Base-by-base conservation (phyloP, 2,329 filamentous ascomycete genomes). In the Kalmusia sp. region DNA sequence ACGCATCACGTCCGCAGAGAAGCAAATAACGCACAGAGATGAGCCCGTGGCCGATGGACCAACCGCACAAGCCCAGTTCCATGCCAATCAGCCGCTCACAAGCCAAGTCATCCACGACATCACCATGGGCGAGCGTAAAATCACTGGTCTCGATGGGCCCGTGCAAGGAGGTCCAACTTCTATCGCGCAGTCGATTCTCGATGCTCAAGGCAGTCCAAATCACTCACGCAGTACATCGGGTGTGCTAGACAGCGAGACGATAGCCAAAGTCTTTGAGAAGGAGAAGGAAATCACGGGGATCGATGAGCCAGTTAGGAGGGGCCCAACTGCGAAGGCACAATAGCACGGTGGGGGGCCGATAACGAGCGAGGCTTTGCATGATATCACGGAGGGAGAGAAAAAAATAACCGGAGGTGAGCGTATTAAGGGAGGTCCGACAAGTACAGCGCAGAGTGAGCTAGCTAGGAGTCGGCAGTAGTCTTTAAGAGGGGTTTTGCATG, bases 31-130 rank as follows among this genome's bases (percentile, higher is more conserved):
- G 0, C 69, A 75, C 12, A 58, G 68, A 51, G 63, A 67, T 4
- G 49, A 63, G 6, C 76, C 76, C 6, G 64, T 71, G 2, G 62
- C 66, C 46, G 70, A 69, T 6, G 77, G 77, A 1, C 77, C 76
- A 1, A 79, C 76, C 0, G 75, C 77, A 3, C 67, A 70, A 40
- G 76, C 76, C 0, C 76, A 79, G 59, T 69, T 68, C 34, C 76
- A 79, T 49, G 62, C 50, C 17, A 64, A 64, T 38, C 54, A 66
- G 27, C 47, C 57, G 30, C 70, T 79, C 40, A 74, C 66, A 14
- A 49, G 64, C 2, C 47, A 73, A 51, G 67, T 68, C 38, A 59
- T 79, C 1, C 71, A 73, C 52, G 75, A 77, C 52, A 78, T 79
- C 55, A 77, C 73, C 7, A 67, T 70, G 35, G 76, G 73, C 9